Evolutionary conservation across 495 filamentous ascomycete genomes (phyloP).

Genomic region (Daldinia loculata): DNA sequence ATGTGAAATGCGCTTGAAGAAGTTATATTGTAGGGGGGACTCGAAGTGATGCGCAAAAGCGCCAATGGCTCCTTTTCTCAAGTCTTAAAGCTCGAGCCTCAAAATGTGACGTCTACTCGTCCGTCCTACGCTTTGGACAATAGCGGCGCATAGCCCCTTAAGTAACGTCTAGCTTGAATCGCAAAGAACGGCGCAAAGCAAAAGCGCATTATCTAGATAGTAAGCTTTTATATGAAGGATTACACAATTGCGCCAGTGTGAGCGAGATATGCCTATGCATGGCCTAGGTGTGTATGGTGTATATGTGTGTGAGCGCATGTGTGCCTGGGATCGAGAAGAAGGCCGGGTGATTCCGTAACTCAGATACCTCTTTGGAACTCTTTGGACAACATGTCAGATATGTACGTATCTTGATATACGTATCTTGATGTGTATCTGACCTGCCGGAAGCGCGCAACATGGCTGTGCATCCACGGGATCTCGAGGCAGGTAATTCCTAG

Average conservation of each 20-base stretch:
- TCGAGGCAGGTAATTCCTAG: conserved; percentile 33
- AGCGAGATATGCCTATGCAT: conserved; percentile 12
- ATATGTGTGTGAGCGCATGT: conserved; percentile 7
- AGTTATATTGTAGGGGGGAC: background rate
- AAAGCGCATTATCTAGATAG: conserved; percentile 28
- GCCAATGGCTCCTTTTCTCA: conserved; percentile 17
- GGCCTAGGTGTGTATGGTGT: conserved; percentile 6
- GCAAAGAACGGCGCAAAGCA: conserved; percentile 23
- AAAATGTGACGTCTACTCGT: conserved; percentile 22
- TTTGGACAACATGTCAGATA: background rate
- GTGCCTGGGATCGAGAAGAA: conserved; percentile 35
- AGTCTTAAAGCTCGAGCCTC: conserved; percentile 24
- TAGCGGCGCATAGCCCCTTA: conserved; percentile 31
- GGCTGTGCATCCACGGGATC: conserved; percentile 38
- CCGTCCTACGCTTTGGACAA: conserved; percentile 8
- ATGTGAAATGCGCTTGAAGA: conserved; percentile 31
- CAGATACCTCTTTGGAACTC: conserved; percentile 5
- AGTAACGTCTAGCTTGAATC: conserved; percentile 35
- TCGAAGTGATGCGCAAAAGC: conserved; percentile 31
- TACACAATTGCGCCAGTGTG: conserved; percentile 34
- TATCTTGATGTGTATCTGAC: conserved; percentile 24
- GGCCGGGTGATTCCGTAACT: conserved; percentile 43
- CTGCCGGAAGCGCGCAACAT: conserved; percentile 43
- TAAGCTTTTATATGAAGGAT: conserved; percentile 34
- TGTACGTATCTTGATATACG: background rate